Evolutionary conservation across 805 yeast species (phyloP).

Genomic region (Zygoascus bituminiphila): DNA sequence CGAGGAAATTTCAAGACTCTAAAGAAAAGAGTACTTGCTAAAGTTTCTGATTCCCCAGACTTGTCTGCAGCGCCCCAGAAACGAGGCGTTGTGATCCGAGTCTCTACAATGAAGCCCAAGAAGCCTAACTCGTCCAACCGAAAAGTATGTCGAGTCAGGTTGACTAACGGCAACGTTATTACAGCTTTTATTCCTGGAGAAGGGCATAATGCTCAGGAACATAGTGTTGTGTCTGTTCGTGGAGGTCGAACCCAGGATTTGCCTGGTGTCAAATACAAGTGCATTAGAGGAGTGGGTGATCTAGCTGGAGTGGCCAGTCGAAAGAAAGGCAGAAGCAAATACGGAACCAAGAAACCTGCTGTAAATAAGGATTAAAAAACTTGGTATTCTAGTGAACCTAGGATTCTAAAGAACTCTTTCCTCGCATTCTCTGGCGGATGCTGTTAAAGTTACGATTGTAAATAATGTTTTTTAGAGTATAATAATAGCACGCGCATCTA

Average conservation of each 20-base stretch:
- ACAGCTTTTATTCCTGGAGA: constrained; percentile 97
- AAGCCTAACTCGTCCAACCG: constrained; percentile 98
- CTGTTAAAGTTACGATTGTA: too few species aligned
- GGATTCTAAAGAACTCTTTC: neutral
- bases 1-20: constrained; percentile 28
- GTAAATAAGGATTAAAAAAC: constrained; percentile 15
- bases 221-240: constrained; percentile 87
- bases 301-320: constrained; percentile 92
- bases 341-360: constrained; percentile 67
- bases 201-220: constrained; percentile 97
- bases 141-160: constrained; percentile 90
- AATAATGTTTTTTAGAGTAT: neutral
- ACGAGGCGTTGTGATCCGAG: constrained; percentile 89
- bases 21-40: constrained; percentile 23
- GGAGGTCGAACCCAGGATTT: constrained; percentile 99
- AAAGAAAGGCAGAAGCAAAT: constrained; percentile 80
- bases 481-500: neutral
- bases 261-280: constrained; percentile 95
- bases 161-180: constrained; percentile 80
- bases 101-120: constrained; percentile 93
- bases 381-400: too few species aligned
- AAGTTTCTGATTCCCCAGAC: constrained; percentile 57
- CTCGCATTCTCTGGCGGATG: too few species aligned
- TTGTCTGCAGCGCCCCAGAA: constrained; percentile 74
- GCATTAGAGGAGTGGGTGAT: constrained; percentile 89